Evolutionary conservation across 2,329 filamentous ascomycete genomes (phyloP).

Genomic region (Talaromyces sp.): DNA sequence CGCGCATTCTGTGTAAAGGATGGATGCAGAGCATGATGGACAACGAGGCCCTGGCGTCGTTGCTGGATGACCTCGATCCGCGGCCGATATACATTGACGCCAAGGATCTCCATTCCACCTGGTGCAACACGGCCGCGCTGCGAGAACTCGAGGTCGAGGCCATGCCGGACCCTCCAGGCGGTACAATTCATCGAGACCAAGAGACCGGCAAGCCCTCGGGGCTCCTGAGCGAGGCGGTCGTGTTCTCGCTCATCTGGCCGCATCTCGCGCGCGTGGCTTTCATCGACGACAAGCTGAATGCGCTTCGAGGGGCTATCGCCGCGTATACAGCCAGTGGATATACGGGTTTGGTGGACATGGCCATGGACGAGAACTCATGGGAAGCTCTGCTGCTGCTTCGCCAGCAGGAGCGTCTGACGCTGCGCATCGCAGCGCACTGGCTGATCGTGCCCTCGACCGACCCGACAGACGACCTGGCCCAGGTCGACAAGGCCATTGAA

Average conservation of each 20-base stretch:
- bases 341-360: conserved; percentile 49
- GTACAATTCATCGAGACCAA: conserved; percentile 43
- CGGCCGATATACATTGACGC: conserved; percentile 47
- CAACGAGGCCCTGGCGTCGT: conserved; percentile 39
- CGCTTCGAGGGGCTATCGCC: conserved; percentile 36
- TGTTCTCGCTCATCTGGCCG: conserved; percentile 43
- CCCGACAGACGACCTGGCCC: conserved; percentile 32
- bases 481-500: conserved; percentile 44
- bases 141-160: conserved; percentile 40
- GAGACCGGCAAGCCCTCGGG: conserved; percentile 39
- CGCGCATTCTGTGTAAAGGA: conserved; percentile 42
- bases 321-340: conserved; percentile 44
- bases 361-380: conserved; percentile 48
- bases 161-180: conserved; percentile 41
- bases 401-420: conserved; percentile 26
- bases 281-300: conserved; percentile 38
- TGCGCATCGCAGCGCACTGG: conserved; percentile 47
- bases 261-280: conserved; percentile 39
- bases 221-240: conserved; percentile 43
- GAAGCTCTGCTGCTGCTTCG: conserved; percentile 37
- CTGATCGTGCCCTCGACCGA: conserved; percentile 40
- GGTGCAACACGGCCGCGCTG: conserved; percentile 46
- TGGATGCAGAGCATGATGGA: conserved; percentile 48
- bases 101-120: conserved; percentile 48
- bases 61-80: conserved; percentile 45